Evolutionary conservation across 164 flowering plant genomes (phyloP).

Genomic region (Tetracentron sinense): DNA sequence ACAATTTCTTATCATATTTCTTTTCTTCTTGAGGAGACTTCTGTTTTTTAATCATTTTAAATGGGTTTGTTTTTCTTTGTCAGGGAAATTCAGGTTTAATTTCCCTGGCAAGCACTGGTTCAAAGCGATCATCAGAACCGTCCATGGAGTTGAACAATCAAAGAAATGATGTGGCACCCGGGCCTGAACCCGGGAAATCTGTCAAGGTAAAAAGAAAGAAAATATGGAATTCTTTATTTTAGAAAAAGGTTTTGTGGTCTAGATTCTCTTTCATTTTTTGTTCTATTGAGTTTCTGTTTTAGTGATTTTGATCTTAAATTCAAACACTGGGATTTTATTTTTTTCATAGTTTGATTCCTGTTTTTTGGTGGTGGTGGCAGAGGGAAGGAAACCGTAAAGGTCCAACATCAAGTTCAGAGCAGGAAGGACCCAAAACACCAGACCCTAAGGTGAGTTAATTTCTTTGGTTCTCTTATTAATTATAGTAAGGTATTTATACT

Average conservation of each 20-base stretch:
- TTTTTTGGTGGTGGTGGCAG: slow-evolving; percentile 33
- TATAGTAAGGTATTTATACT: background rate
- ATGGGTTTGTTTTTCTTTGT: slow-evolving; percentile 15
- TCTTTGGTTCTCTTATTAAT: background rate
- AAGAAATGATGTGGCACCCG: slow-evolving; percentile 38
- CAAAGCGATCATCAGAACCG: slow-evolving; percentile 69
- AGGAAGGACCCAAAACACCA: slow-evolving; percentile 85
- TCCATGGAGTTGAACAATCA: slow-evolving; percentile 69
- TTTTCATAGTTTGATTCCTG: background rate
- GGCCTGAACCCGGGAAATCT: slow-evolving; percentile 46
- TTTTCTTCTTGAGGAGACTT: too few species aligned
- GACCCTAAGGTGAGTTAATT: slow-evolving; percentile 70
- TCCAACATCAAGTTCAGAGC: slow-evolving; percentile 75
- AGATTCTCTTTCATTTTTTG: too few species aligned
- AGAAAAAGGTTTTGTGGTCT: too few species aligned
- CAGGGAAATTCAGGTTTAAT: slow-evolving; percentile 44
- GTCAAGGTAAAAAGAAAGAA: slow-evolving; percentile 42
- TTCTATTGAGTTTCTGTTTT: too few species aligned
- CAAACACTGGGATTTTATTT: background rate
- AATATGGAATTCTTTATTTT: too few species aligned
- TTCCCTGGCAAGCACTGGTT: slow-evolving; percentile 41
- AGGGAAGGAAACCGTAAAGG: slow-evolving; percentile 71
- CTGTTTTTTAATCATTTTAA: background rate
- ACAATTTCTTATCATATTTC: too few species aligned
- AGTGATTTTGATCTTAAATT: too few species aligned